phyloP scores from a whole-genome alignment of 345 rosid genomes.

The Salix exigua region DNA sequence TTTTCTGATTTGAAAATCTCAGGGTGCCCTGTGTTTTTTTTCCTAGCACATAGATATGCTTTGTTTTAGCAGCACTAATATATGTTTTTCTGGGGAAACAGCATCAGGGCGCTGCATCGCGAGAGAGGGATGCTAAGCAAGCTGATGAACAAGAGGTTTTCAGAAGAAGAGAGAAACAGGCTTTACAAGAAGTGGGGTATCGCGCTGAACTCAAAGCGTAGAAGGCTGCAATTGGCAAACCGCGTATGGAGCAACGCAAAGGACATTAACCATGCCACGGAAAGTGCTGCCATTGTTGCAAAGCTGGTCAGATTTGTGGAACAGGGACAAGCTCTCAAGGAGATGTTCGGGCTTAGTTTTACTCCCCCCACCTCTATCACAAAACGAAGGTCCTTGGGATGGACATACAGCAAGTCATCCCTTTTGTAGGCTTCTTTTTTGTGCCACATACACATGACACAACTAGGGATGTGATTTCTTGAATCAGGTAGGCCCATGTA shows the following conservation, averaged over 20 bases:
- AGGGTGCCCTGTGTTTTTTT: neutral
- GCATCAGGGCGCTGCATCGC: constrained; percentile 62
- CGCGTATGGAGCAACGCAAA: constrained; percentile 62
- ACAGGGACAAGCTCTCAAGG: constrained; percentile 74
- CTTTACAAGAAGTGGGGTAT: constrained; percentile 80
- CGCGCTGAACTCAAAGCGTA: constrained; percentile 55
- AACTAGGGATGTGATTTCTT: constrained; percentile 4
- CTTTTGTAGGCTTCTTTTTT: constrained; percentile 34
- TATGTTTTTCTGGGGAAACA: constrained; percentile 16
- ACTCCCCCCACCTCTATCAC: constrained; percentile 52
- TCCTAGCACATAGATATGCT: neutral
- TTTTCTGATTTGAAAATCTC: neutral
- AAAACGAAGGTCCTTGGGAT: constrained; percentile 52
- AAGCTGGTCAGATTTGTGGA: constrained; percentile 74
- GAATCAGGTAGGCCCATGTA: neutral
- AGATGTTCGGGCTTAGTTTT: constrained; percentile 90
- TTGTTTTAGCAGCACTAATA: neutral
- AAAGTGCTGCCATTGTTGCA: constrained; percentile 76
- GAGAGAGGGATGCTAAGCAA: constrained; percentile 81
- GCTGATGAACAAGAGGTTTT: constrained; percentile 68
- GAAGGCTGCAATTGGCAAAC: constrained; percentile 71
- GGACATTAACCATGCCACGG: constrained; percentile 52
- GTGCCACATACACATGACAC: neutral
- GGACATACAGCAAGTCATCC: constrained; percentile 68
- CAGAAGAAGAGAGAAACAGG: constrained; percentile 58